Evolutionary conservation across 1,284 basidiomycete species (phyloP).

Genomic region (Ceratobasidium papillatum): DNA sequence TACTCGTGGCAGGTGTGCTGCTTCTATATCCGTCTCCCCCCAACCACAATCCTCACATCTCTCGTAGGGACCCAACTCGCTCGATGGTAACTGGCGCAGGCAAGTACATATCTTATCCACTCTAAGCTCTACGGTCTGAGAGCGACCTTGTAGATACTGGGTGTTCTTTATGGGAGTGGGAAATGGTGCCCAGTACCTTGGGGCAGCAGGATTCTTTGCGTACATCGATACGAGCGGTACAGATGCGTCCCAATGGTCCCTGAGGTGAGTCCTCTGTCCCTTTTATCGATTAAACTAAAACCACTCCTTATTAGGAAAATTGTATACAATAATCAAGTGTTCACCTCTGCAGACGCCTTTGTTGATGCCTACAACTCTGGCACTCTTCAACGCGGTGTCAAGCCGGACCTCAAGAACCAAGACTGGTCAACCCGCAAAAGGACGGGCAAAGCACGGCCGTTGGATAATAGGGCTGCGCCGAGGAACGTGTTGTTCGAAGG

Average conservation of each 20-base stretch:
- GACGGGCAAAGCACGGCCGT: conserved; percentile 55
- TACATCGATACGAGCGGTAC: conserved; percentile 68
- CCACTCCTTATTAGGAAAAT: conserved; percentile 51
- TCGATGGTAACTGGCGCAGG: conserved; percentile 66
- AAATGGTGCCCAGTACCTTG: conserved; percentile 61
- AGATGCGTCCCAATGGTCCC: conserved; percentile 62
- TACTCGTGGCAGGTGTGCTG: conserved; percentile 28
- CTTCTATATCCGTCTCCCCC: conserved; percentile 1
- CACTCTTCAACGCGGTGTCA: conserved; percentile 58
- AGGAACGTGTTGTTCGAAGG: conserved; percentile 67
- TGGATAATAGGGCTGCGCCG: conserved; percentile 70
- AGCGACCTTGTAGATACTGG: conserved; percentile 43
- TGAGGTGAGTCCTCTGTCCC: conserved; percentile 53
- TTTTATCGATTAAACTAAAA: background rate
- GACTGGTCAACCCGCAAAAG: conserved; percentile 62
- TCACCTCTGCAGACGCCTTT: conserved; percentile 60
- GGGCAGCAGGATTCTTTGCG: conserved; percentile 64
- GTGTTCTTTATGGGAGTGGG: conserved; percentile 59
- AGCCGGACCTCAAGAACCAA: conserved; percentile 51
- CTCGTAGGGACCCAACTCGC: conserved; percentile 63
- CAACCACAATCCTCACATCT: conserved; percentile 46
- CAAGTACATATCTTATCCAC: background rate
- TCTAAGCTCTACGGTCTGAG: conserved; percentile 38
- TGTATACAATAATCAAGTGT: conserved; percentile 68
- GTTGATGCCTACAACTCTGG: conserved; percentile 62